Base-by-base conservation (phyloP, 169 alveolate genomes). In the Plasmodium blacklocki region DNA sequence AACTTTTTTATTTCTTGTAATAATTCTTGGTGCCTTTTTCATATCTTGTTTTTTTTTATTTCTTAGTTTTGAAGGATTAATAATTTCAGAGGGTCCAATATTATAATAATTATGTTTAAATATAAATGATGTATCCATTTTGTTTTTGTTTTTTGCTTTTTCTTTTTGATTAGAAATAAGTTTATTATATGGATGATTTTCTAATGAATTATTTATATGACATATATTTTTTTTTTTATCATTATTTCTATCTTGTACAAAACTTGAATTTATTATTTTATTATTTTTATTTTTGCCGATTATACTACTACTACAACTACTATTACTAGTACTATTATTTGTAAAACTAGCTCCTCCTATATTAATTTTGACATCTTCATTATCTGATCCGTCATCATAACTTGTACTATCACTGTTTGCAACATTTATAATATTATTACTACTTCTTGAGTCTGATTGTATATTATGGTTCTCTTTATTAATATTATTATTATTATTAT, bases 21-120 rank as follows among this genome's bases (percentile, higher is more conserved):
- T 15, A 39, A 43, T 74, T 45, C 64, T 76, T 45, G 49, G 52
- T 15, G 12, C 9, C 15, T 76, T 76, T 76, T 76, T 64, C 45
- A 63, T 62, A 26, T 74, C 63, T 49, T 74, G 64, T 50, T 45
- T 64, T 56, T 76, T 76, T 45, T 29, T 50, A 5, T 76, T 73
- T 50, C 67, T 52, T 2, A 76, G 43, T n/a, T 63, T 76, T 0
- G 76, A 76, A 1, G 75, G 75, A 21, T 64, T 76, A 39, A 39
- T 39, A 39, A 39, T 39, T 5, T 39, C 47, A 39, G 47, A 39
- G 5, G 47, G 11, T 18, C 47, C 52, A n/a, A 76, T 76, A 11
- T 76, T 47, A 14, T 76, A 21, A 9, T 2, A 43, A 56, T 56
- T 60, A 7, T 73, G 14, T 23, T 21, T 71, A 7, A 15, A 47